Evolutionary conservation across 148 eudicot species (phyloP).

Genomic region (Vaccinium vitisidaea): DNA sequence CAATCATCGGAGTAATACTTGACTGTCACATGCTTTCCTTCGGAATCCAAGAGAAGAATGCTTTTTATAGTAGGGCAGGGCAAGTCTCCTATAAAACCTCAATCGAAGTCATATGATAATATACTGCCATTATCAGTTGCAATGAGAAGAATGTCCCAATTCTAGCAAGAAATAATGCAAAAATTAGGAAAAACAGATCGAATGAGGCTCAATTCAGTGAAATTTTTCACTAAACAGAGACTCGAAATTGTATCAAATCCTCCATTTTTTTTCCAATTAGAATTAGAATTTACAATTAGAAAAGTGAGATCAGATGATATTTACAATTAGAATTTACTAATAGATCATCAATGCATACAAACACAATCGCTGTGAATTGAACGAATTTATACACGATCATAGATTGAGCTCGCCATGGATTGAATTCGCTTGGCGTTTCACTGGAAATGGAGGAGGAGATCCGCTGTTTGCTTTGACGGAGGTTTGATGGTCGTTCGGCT

Average conservation of each 20-base stretch:
- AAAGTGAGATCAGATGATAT: not conserved
- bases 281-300: too few relatives aligned
- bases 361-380: not conserved
- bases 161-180: too few relatives aligned
- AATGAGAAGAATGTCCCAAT: too few relatives aligned
- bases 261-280: too few relatives aligned
- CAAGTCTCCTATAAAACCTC: constrained; percentile 35
- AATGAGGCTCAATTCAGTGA: too few relatives aligned
- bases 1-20: constrained; percentile 45
- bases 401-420: not conserved
- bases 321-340: not conserved
- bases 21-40: constrained; percentile 41
- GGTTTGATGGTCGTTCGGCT: not conserved
- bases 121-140: too few relatives aligned
- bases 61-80: constrained; percentile 35
- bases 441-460: not conserved
- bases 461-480: not conserved
- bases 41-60: constrained; percentile 38
- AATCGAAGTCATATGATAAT: not conserved
- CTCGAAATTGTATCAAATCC: too few relatives aligned
- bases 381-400: not conserved
- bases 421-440: not conserved
- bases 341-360: not conserved
- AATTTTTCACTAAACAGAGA: too few relatives aligned
- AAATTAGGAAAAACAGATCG: too few relatives aligned